phyloP scores from a whole-genome alignment of 495 filamentous ascomycete genomes.

The Aspergillus saccharolyticus region DNA sequence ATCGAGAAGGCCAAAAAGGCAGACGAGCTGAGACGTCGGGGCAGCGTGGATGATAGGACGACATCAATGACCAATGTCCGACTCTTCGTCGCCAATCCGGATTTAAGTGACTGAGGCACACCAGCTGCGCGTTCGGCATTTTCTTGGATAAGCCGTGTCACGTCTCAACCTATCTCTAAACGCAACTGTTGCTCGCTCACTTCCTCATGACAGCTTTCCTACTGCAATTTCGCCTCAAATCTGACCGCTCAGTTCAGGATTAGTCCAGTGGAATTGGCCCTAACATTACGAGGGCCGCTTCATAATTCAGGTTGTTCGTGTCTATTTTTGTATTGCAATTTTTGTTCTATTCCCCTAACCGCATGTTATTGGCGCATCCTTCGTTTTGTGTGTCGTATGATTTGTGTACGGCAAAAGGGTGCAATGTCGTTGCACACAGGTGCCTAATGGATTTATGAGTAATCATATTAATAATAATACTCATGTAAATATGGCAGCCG shows the following conservation, averaged over 20 bases:
- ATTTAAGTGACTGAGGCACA: constrained; percentile 56
- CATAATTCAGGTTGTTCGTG: neutral
- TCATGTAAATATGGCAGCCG: constrained; percentile 19
- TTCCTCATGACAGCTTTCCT: constrained; percentile 2
- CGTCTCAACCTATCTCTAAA: neutral
- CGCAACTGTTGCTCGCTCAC: neutral
- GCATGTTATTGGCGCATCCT: constrained; percentile 15
- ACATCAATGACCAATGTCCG: constrained; percentile 77
- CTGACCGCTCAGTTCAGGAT: neutral
- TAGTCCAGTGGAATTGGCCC: neutral
- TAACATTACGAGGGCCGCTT: neutral
- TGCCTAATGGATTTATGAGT: constrained; percentile 19
- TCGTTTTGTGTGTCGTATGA: neutral
- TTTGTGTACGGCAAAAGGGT: constrained; percentile 12
- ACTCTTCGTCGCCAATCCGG: constrained; percentile 93
- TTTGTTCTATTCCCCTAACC: constrained; percentile 14
- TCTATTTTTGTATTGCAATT: neutral
- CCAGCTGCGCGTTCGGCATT: neutral
- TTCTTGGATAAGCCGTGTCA: neutral
- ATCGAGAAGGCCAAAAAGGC: constrained; percentile 63
- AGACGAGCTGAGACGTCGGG: constrained; percentile 74
- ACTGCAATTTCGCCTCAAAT: neutral
- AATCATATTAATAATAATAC: constrained; percentile 24
- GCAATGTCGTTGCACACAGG: constrained; percentile 11
- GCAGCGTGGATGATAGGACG: constrained; percentile 90